Percentiles rank a stretch among this genome's conserved stretches.
These are phyloP conservation scores for Paracoccidioides brasiliensis DNA, from an alignment of 2,329 filamentous ascomycete genomes.

Conservation along the genomic window DNA sequence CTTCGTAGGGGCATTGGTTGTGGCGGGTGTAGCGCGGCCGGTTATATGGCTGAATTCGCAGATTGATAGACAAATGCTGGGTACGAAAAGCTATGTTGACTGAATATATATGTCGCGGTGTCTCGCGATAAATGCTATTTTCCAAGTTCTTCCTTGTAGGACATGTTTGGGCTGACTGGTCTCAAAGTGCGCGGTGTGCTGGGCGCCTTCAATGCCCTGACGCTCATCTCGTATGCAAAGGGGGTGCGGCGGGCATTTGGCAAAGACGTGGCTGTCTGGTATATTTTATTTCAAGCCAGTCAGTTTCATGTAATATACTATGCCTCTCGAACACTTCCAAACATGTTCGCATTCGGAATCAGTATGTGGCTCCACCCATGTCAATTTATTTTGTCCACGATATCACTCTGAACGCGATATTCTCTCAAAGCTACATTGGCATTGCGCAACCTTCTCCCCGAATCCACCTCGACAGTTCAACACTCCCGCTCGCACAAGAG, in stretches of 20 bases:
- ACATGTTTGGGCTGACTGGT: background rate
- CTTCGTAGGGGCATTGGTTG: slow-evolving; percentile 66
- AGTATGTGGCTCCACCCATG: slow-evolving; percentile 41
- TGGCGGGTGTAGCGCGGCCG: slow-evolving; percentile 61
- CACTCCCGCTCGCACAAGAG: slow-evolving; percentile 28
- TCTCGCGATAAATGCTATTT: no score
- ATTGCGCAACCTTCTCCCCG: slow-evolving; percentile 39
- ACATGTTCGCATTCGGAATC: slow-evolving; percentile 88
- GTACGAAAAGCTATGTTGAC: slow-evolving; percentile 23
- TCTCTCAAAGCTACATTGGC: slow-evolving; percentile 25
- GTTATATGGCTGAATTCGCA: slow-evolving; percentile 46
- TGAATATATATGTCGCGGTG: no score
- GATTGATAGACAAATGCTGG: slow-evolving; percentile 44
- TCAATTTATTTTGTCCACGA: slow-evolving; percentile 3
- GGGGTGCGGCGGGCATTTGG: slow-evolving; percentile 58
- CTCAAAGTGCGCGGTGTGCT: slow-evolving; percentile 57
- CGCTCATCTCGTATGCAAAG: slow-evolving; percentile 52
- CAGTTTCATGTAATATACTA: slow-evolving; percentile 95
- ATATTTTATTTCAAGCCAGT: slow-evolving; percentile 58
- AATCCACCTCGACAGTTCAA: slow-evolving; percentile 13
- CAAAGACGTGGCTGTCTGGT: slow-evolving; percentile 59
- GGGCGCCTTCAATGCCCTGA: slow-evolving; percentile 59
- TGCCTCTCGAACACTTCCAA: slow-evolving; percentile 78
- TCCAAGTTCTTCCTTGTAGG: background rate
- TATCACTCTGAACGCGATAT: slow-evolving; percentile 5